phyloP scores from a whole-genome alignment of 306 rosid species.

The Vigna hirtella region DNA sequence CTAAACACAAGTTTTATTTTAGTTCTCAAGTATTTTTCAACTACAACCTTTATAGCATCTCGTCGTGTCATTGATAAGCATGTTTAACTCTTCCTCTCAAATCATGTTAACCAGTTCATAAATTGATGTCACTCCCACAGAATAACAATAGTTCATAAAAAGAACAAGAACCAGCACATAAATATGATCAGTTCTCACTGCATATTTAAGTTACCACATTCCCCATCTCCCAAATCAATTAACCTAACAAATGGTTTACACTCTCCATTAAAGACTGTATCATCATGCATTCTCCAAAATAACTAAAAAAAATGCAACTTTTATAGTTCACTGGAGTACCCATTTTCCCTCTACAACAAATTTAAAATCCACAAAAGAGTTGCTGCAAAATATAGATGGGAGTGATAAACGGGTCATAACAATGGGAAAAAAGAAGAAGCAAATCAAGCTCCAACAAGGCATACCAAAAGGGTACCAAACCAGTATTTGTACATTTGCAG shows the following conservation, averaged over 20 bases:
- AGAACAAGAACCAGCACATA: not conserved
- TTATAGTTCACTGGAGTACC: not conserved
- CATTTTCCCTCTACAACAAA: constrained; percentile 2
- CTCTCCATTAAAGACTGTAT: not conserved
- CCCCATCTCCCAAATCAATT: constrained; percentile 15
- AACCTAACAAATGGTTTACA: constrained; percentile 7
- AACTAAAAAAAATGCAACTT: not conserved
- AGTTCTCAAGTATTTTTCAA: not conserved
- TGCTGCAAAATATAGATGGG: not conserved
- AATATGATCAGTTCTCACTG: not conserved
- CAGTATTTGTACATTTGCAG: not conserved
- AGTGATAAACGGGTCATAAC: not conserved
- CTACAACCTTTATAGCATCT: not conserved
- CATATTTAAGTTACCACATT: not conserved
- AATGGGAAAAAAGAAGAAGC: not conserved
- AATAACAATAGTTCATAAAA: not conserved
- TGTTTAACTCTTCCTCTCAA: not conserved
- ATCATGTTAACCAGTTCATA: not conserved
- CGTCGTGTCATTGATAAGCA: not conserved
- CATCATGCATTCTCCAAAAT: not conserved
- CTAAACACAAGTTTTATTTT: not conserved
- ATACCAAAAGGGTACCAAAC: constrained; percentile 8
- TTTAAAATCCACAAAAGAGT: constrained; percentile 11
- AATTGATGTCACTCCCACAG: not conserved
- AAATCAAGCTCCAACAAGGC: not conserved